Evolutionary conservation across 305 asterid genomes (phyloP), one percentile per base, ranked within the genome.

Genomic region (Rubia balearica): DNA sequence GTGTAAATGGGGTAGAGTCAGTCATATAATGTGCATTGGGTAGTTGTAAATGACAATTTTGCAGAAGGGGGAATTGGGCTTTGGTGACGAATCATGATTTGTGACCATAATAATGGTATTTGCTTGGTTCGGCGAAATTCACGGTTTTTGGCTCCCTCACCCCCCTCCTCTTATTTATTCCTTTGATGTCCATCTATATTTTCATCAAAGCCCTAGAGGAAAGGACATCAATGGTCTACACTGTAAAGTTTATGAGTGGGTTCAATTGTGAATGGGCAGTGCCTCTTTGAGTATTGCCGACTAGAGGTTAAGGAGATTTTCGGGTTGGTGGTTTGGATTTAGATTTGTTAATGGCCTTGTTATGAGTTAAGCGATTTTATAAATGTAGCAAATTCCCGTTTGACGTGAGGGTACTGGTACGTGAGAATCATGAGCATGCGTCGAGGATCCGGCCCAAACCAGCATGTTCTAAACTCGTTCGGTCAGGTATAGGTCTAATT

Each of bases 51-150:
- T 51, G 57, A 51, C 22, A 53, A 7, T 17, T 53, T 53, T 53
- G 59, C 6, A 4, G 59, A 53, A 6, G 24, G 22, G 8, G 6
- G 22, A 57, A 3, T 24, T 19, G 27, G 33, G 38, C 4, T 57
- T 19, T 57, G 62, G 62, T 21, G 56, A 65, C 59, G 59, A 53
- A 53, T 53, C 59, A 53, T 69, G 46, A 57, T 56, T 65, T 77
- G 74, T 81, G 74, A 77, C 74, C 68, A 72, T 72, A 56, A 38
- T 65, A 41, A 67, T 48, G 62, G 67, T 74, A 76, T 74, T 75
- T 78, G 73, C 78, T 74, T 69, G 79, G 80, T 71, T 76, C 60
- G 83, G 85, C 87, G 74, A 82, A 78, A 83, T 76, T 83, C 82
- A 82, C 80, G 84, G 80, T 76, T 72, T 67, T 70, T 79, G 78